A percentile compares a stretch with the other conserved stretches of the same genome.
These are phyloP conservation scores for Penicillium dipodomyicola DNA, from an alignment of 495 filamentous ascomycete genomes.

Conservation along the genomic window DNA sequence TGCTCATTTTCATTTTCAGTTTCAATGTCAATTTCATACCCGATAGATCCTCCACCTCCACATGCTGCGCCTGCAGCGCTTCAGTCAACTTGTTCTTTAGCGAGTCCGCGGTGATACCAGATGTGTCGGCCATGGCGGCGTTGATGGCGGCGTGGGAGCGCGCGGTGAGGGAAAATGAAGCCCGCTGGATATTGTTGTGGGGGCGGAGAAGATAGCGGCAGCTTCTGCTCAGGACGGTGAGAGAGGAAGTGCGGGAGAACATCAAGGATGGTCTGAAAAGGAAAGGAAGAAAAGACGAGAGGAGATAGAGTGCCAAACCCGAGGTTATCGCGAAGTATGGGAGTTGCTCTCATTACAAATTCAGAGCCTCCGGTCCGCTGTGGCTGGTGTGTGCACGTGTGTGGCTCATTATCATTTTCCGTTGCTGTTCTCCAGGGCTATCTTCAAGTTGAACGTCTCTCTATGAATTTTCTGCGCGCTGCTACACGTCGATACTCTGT, in stretches of 20 bases:
- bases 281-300: background rate
- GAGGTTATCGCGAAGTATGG: slow-evolving; percentile 11
- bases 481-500: slow-evolving; percentile 29
- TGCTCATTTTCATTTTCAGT: background rate
- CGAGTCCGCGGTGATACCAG: slow-evolving; percentile 65
- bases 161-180: slow-evolving; percentile 41
- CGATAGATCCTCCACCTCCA: slow-evolving; percentile 90
- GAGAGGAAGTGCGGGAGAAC: slow-evolving; percentile 42
- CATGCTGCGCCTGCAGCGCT: slow-evolving; percentile 74
- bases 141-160: slow-evolving; percentile 41
- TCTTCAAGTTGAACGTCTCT: background rate
- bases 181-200: slow-evolving; percentile 20
- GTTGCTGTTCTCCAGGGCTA: too few relatives aligned
- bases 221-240: slow-evolving; percentile 43
- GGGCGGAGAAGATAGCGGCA: slow-evolving; percentile 44
- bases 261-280: slow-evolving; percentile 31
- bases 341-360: slow-evolving; percentile 9
- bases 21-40: slow-evolving; percentile 51
- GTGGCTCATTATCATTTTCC: slow-evolving; percentile 3
- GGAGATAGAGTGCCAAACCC: slow-evolving; percentile 4
- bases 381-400: slow-evolving; percentile 14
- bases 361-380: slow-evolving; percentile 10
- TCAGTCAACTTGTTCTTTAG: slow-evolving; percentile 67
- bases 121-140: slow-evolving; percentile 49
- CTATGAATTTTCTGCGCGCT: slow-evolving; percentile 27